Base-by-base conservation (phyloP, 2,329 filamentous ascomycete species). In the Ceratocystis harringtonii region DNA sequence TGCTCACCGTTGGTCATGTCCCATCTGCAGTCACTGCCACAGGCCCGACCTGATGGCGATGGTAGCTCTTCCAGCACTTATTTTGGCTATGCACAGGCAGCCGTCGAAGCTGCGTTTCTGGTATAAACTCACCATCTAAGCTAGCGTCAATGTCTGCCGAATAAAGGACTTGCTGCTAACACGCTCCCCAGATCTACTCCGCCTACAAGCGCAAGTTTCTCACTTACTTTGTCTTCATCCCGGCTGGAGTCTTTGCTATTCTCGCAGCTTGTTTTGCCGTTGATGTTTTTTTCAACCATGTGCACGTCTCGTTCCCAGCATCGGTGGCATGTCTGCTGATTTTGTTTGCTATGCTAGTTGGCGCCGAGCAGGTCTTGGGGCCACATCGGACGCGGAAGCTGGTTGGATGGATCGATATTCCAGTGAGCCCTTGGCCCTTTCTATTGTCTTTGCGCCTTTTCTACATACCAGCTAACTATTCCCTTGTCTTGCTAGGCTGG, bases 261-360 rank as follows among this genome's bases (percentile, higher is more conserved):
- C 72, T 80, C 8, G 71, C 73, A 15, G 74, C 72, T 2, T 78
- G 77, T 68, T 79, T 79, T 65, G 78, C 75, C 41, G 72, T 79
- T 30, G 74, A 78, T 68, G 72, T 73, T n/a, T 69, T 79, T 28
- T 74, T 80, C 66, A 73, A 74, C 12, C 71, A 80, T 6, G 76
- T 78, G 65, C 75, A 75, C 25, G 76, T 84, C 6, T 76, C 80
- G 0, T 86, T 86, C 68, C 82, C 82, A 0, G 79, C 83, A 1
- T 84, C 81, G 1, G 82, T 85, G 2, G 81, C 82, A 3, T 81
- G 80, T 55, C 76, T 85, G 69, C 73, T 85, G 55, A 68, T 83
- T 7, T 72, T 85, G 1, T 84, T 84, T 69, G 69, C 80, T 22
- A 74, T 71, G 0, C 72, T 85, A 10, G 74, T 84, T 6, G 64